Conservation (phyloP, 176 grass and related monocot genomes). For the Musa acuminata region DNA sequence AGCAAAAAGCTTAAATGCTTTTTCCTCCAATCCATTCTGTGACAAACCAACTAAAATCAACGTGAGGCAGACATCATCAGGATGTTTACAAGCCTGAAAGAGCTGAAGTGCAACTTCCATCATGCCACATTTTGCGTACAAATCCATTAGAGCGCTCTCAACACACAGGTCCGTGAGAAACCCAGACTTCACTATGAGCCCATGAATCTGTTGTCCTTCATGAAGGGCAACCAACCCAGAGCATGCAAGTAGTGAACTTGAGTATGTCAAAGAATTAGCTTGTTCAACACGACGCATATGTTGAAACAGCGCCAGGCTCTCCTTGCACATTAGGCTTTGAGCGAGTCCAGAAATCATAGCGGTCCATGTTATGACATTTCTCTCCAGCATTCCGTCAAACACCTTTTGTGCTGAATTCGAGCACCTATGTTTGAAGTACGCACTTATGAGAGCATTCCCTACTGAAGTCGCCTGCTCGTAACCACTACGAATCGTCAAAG, state of each 20-base stretch:
- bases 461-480: slow-evolving; percentile 30
- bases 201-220: slow-evolving; percentile 67
- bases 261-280: slow-evolving; percentile 55
- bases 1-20: slow-evolving; percentile 46
- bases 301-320: slow-evolving; percentile 51
- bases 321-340: slow-evolving; percentile 27
- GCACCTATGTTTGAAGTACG: slow-evolving; percentile 48
- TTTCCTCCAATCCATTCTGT: slow-evolving; percentile 63
- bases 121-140: slow-evolving; percentile 79
- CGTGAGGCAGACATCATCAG: slow-evolving; percentile 59
- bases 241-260: slow-evolving; percentile 51
- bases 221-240: slow-evolving; percentile 36
- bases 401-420: slow-evolving; percentile 27
- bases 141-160: slow-evolving; percentile 67
- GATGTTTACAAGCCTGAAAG: slow-evolving; percentile 41
- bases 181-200: slow-evolving; percentile 58
- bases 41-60: slow-evolving; percentile 77
- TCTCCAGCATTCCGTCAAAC: slow-evolving; percentile 38
- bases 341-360: slow-evolving; percentile 74
- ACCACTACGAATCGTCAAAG: slow-evolving; percentile 29
- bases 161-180: slow-evolving; percentile 44
- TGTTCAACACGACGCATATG: slow-evolving; percentile 38
- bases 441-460: slow-evolving; percentile 54
- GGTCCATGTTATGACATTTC: slow-evolving; percentile 83
- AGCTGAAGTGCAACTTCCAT: slow-evolving; percentile 63